Conservation (phyloP, 805 yeast species). For the Hanseniaspora lindneri region DNA sequence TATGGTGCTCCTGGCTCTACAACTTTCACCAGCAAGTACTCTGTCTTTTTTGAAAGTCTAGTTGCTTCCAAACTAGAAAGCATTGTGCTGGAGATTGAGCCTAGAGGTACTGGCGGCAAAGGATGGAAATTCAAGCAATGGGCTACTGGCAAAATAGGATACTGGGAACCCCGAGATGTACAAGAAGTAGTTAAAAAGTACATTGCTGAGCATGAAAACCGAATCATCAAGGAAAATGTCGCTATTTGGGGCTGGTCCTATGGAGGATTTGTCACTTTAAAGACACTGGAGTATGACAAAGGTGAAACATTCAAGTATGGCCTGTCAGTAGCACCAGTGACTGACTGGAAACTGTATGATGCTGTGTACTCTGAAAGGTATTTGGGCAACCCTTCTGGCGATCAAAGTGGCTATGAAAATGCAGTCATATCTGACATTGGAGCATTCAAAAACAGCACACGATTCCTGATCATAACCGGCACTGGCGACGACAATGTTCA, state of each 20-base stretch:
- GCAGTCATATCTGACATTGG: slow-evolving; percentile 35
- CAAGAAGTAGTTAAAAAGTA: slow-evolving; percentile 40
- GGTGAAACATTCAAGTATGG: slow-evolving; percentile 60
- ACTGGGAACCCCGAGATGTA: slow-evolving; percentile 68
- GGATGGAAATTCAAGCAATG: slow-evolving; percentile 55
- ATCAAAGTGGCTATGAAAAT: slow-evolving; percentile 39
- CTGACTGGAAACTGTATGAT: slow-evolving; percentile 65
- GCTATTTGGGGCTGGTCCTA: slow-evolving; percentile 86
- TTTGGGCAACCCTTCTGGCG: slow-evolving; percentile 40
- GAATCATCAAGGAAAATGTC: slow-evolving; percentile 42
- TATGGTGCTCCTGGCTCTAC: slow-evolving; percentile 81
- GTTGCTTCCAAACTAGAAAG: slow-evolving; percentile 47
- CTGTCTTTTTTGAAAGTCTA: slow-evolving; percentile 46
- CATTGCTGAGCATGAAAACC: slow-evolving; percentile 31
- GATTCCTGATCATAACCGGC: slow-evolving; percentile 67
- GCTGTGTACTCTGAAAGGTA: slow-evolving; percentile 72
- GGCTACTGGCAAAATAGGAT: slow-evolving; percentile 49
- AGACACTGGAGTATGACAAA: slow-evolving; percentile 56
- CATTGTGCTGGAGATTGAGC: slow-evolving; percentile 57
- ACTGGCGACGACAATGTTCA: slow-evolving; percentile 81
- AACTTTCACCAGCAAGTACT: slow-evolving; percentile 37
- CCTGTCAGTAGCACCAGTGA: slow-evolving; percentile 76
- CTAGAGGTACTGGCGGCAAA: slow-evolving; percentile 72
- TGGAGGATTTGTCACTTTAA: slow-evolving; percentile 68
- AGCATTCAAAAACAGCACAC: slow-evolving; percentile 36